phyloP scores from a whole-genome alignment of 139 green algal species.

The Chlorella sp. region DNA sequence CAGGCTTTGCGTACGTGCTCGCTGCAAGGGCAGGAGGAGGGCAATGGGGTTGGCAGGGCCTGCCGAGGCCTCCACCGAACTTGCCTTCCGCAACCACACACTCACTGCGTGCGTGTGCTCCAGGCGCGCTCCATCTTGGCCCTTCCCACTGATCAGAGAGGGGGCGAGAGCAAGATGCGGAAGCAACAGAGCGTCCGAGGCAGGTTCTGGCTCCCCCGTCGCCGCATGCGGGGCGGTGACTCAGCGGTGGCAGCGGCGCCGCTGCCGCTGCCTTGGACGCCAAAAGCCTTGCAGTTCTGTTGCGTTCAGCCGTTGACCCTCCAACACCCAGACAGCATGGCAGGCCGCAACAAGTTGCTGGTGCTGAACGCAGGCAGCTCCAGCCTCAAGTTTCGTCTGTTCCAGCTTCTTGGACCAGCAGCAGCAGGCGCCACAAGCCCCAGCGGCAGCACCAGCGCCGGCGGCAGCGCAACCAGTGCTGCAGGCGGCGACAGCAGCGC shows the following conservation, averaged over 20 bases:
- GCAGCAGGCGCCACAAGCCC: not conserved
- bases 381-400: slow-evolving; percentile 81
- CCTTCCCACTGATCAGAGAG: too few relatives aligned
- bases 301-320: too few relatives aligned
- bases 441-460: not conserved
- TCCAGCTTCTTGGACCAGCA: slow-evolving; percentile 9
- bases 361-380: slow-evolving; percentile 79
- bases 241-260: not conserved
- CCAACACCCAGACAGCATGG: not conserved
- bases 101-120: slow-evolving; percentile 14
- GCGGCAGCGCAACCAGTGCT: not conserved
- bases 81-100: too few relatives aligned
- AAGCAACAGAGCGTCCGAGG: not conserved
- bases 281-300: too few relatives aligned
- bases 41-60: too few relatives aligned
- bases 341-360: slow-evolving; percentile 37
- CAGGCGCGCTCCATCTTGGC: not conserved
- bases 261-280: not conserved
- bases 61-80: too few relatives aligned
- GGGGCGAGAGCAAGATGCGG: too few relatives aligned
- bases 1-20: slow-evolving; percentile 21
- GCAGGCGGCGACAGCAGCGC: not conserved
- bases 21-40: too few relatives aligned
- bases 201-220: too few relatives aligned
- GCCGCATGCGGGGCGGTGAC: not conserved